These are phyloP conservation scores for Cryphonectria parasitica DNA, from an alignment of 2,329 filamentous ascomycete genomes.

Conservation along the genomic window DNA sequence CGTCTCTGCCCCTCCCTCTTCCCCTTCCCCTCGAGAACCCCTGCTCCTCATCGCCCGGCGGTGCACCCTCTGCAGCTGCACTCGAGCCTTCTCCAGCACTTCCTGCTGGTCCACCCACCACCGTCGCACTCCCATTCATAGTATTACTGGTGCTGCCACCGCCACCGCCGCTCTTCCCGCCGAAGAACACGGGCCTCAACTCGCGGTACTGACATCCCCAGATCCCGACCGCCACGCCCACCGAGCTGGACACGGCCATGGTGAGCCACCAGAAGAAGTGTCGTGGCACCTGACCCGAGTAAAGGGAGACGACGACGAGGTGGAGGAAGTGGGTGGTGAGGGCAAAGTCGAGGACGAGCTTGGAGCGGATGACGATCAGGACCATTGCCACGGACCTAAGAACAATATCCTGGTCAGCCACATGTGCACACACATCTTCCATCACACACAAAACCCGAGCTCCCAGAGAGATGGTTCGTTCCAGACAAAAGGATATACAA, in stretches of 20 bases:
- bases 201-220: constrained; percentile 94
- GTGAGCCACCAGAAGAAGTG: constrained; percentile 85
- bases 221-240: constrained; percentile 68
- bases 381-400: constrained; percentile 80
- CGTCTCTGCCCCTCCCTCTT: constrained; percentile 57
- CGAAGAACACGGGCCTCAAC: constrained; percentile 85
- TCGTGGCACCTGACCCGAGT: constrained; percentile 74
- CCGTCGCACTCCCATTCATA: constrained; percentile 32
- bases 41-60: constrained; percentile 50
- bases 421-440: background rate
- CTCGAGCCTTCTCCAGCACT: constrained; percentile 26
- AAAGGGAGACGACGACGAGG: constrained; percentile 62
- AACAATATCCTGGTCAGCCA: constrained; percentile 1
- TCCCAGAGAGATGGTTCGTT: no score
- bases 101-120: background rate
- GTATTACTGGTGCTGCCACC: constrained; percentile 29
- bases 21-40: constrained; percentile 55
- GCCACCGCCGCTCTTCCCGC: constrained; percentile 55
- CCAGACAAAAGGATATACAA: background rate
- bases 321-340: constrained; percentile 66
- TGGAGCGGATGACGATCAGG: constrained; percentile 82
- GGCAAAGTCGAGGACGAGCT: constrained; percentile 93
- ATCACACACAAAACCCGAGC: background rate
- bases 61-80: constrained; percentile 31
- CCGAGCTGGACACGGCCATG: constrained; percentile 51